These are phyloP conservation scores for Kentomonas sorsogonicus DNA, from an alignment of 208 protist species.

Conservation along the genomic window DNA sequence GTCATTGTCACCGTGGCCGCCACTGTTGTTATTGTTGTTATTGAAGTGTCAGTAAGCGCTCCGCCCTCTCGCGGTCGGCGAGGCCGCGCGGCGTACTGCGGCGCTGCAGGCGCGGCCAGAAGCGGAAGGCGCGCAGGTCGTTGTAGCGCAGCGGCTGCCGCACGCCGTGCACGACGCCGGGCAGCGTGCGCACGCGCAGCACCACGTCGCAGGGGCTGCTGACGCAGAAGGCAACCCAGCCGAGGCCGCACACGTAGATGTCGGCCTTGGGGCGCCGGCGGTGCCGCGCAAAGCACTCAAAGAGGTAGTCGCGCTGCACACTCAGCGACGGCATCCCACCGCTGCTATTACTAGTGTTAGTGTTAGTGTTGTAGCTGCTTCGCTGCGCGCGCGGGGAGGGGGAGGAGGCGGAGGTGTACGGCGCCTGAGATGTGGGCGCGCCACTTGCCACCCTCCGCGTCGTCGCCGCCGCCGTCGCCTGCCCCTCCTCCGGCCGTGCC, in stretches of 20 bases:
- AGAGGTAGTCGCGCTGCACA: constrained; percentile 76
- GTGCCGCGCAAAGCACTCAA: constrained; percentile 83
- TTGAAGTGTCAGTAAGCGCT: no score
- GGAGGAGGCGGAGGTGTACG: no score
- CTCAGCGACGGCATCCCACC: constrained; percentile 36
- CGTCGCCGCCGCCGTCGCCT: not conserved
- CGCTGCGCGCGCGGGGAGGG: no score
- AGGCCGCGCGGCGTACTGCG: constrained; percentile 58
- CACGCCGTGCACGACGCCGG: constrained; percentile 84
- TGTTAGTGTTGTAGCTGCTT: no score
- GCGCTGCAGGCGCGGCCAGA: constrained; percentile 76
- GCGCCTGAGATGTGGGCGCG: no score
- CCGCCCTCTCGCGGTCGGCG: constrained; percentile 33
- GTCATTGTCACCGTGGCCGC: no score
- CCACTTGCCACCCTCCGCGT: no score
- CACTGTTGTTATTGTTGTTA: no score
- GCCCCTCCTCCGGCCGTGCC: not conserved
- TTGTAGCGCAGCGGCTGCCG: constrained; percentile 86
- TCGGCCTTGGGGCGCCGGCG: constrained; percentile 80
- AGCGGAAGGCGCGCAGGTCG: constrained; percentile 61
- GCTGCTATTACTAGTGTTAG: no score
- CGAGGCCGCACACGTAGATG: constrained; percentile 85
- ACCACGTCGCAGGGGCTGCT: constrained; percentile 77
- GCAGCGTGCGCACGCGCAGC: constrained; percentile 84
- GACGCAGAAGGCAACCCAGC: constrained; percentile 84